Base-by-base conservation (phyloP, 306 rosid genomes). In the Quercus agrifolia region DNA sequence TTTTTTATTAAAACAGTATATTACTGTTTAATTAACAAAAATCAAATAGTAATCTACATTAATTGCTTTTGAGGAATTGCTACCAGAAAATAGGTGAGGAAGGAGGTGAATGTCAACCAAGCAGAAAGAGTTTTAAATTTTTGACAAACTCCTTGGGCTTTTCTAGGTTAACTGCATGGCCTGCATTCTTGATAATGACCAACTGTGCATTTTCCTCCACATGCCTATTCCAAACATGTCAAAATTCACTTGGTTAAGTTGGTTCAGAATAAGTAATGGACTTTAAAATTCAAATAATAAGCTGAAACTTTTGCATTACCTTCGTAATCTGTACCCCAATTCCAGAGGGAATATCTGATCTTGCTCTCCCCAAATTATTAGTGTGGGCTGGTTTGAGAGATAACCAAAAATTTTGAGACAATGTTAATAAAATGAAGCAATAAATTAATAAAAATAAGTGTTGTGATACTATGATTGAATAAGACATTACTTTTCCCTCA, bases 301-400 rank as follows among this genome's bases (percentile, higher is more conserved):
- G 30, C 20, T 77, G 19, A 74, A 74, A 77, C 58, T 74, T 74
- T 55, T 71, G 89, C 92, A 87, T 68, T 76, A 88, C 95, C 90
- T 69, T 71, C 80, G 71, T 75, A 91, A 84, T 85, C 92, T 88
- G 77, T 71, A n/a, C 57, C 86, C 95, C 33, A 91, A 81, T 80
- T 88, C 95, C 77, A 88, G 27, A 69, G 91, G 95, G 74, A 91
- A 91, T 79, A 91, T 57, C 76, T 89, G 90, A 84, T 87, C 95
- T 79, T 82, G 78, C 44, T 91, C 92, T 74, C 95, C 95, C 95
- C 95, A 91, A 51, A 91, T 2, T 69, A 88, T 72, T 74, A 88
- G 74, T 67, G 92, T 87, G 0, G 84, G 74, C 90, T 88, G 91
- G 75, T 78, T 44, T 74, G 80, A 54, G 38, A 14, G 59, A 66